A percentile compares a stretch with the other conserved stretches of the same genome.
Conservation (phyloP, 106 monocot genomes). For the Posidonia australis region DNA sequence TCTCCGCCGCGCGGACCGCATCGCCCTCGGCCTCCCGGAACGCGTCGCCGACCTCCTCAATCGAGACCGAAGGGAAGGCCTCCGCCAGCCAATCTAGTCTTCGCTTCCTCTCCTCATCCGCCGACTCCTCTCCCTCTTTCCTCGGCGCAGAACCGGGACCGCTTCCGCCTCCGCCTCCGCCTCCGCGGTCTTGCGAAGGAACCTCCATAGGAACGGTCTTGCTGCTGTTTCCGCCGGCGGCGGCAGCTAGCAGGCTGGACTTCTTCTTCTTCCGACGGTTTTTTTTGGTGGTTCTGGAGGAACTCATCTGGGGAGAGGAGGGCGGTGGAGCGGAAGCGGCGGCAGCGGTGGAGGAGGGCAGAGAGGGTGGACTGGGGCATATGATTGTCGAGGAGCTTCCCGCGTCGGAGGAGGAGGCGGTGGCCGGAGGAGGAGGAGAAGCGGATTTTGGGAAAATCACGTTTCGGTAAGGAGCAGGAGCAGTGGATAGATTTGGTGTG, state of each 20-base stretch:
- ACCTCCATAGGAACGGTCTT: not conserved
- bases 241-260: not conserved
- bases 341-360: too few species aligned
- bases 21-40: conserved; percentile 42
- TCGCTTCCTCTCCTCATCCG: not conserved
- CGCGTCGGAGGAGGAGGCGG: too few species aligned
- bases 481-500: too few species aligned
- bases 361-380: too few species aligned
- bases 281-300: too few species aligned
- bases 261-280: not conserved
- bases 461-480: too few species aligned
- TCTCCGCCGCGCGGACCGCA: conserved; percentile 44
- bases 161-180: not conserved
- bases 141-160: not conserved
- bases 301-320: too few species aligned
- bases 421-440: too few species aligned
- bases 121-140: not conserved
- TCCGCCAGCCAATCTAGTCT: not conserved
- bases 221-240: not conserved
- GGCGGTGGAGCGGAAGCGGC: too few species aligned
- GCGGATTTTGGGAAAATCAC: too few species aligned
- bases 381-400: too few species aligned
- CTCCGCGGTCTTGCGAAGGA: too few species aligned
- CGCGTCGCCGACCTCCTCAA: conserved; percentile 41
- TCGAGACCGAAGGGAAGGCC: conserved; percentile 30